Evolutionary conservation across 805 yeast species (phyloP), one percentile per base, ranked within the genome.

Genomic region (Candida berthetii): DNA sequence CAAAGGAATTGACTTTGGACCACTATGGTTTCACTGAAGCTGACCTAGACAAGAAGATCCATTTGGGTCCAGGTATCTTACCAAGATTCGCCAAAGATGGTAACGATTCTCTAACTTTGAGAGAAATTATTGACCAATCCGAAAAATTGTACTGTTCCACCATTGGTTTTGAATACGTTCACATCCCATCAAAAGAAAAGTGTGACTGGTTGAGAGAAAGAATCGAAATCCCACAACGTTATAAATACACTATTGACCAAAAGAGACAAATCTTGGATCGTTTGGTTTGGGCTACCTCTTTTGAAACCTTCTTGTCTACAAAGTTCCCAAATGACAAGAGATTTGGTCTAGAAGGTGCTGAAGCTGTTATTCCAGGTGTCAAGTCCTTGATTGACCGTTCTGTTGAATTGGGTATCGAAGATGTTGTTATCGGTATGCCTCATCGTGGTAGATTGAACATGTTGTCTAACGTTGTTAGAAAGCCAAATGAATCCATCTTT

Each of bases 201-300:
- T 93, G 98, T 72, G 97, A 93, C 67, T 93, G 99, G 99, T 79
- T 93, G 63, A 85, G 99, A 72, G 95, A 87, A 68, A 80, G 96
- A 66, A 76, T 93, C 49, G 99, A 93, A 71, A 87, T 90, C 51
- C 96, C 97, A 49, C 64, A 68, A 28, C 96, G 97, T 20, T 90
- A 66, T 74, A 75, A 82, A 61, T 93, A 80, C 71, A 69, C 85
- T 41, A 69, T 78, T 34, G 98, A 93, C 64, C 86, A 91, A 71
- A 93, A 91, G 74, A 81, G 96, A 71, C 96, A 93, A 66, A 93
- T 93, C 54, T 74, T 93, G 57, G 99, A 93, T 68, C 82, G 99
- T 62, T 71, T 93, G 59, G 87, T 91, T 65, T 93, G 99, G 99
- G 78, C 98, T 39, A 81, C 96, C 47, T 82, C 89, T 39, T 93